Evolutionary conservation across 2,329 filamentous ascomycete species (phyloP).

Genomic region (Diaporthe velutina): DNA sequence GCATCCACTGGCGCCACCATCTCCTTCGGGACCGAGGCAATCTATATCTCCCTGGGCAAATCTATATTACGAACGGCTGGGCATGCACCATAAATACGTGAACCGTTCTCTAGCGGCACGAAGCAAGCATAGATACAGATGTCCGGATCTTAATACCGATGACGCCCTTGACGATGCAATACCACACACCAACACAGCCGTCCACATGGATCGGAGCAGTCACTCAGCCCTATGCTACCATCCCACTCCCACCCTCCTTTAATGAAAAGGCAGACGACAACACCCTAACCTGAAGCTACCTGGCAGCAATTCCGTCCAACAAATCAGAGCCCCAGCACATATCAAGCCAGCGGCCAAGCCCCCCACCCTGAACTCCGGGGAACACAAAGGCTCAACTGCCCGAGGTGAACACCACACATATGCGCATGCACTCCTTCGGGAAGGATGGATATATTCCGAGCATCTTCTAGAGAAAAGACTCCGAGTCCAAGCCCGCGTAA

Average conservation of each 20-base stretch:
- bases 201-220: neutral
- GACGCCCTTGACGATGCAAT: neutral
- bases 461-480: neutral
- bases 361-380: neutral
- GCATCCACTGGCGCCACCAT: neutral
- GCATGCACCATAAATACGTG: neutral
- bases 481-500: neutral
- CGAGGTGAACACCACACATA: neutral
- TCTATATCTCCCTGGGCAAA: neutral
- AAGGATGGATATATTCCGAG: too few relatives aligned
- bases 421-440: constrained; percentile 11
- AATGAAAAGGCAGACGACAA: neutral
- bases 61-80: neutral
- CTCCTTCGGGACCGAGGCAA: neutral
- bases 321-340: neutral
- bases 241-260: neutral
- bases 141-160: neutral
- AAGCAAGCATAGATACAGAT: neutral
- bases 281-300: neutral
- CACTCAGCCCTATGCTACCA: constrained; percentile 12
- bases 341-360: neutral
- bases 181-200: neutral
- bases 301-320: neutral
- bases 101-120: neutral
- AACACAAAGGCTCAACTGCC: neutral